A percentile compares a stretch with the other conserved stretches of the same genome.
phyloP scores from a whole-genome alignment of 192 early-diverging fungal genomes.

The Pilaira anomala region DNA sequence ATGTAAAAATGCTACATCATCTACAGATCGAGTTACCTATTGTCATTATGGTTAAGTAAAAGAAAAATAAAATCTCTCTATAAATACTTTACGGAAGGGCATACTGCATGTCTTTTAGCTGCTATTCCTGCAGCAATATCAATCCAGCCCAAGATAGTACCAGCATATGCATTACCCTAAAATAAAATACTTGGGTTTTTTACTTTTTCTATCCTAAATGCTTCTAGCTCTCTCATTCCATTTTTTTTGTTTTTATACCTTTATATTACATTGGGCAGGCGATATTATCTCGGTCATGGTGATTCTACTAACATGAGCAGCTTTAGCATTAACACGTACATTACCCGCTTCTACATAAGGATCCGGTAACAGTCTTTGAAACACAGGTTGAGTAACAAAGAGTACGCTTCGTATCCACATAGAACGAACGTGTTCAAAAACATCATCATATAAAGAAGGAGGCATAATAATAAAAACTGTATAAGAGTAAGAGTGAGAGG shows the following conservation, averaged over 20 bases:
- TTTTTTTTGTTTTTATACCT: conserved; percentile 22
- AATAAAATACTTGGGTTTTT: too few species aligned
- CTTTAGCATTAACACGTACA: conserved; percentile 20
- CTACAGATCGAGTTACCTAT: conserved; percentile 64
- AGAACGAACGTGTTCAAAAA: conserved; percentile 1
- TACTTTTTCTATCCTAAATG: neutral
- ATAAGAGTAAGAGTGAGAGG: neutral
- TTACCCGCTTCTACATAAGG: conserved; percentile 33
- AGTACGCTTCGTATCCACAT: conserved; percentile 22
- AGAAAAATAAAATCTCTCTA: neutral
- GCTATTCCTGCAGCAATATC: conserved; percentile 64
- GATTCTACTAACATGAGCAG: conserved; percentile 36
- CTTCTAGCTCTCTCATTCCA: too few species aligned
- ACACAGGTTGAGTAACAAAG: conserved; percentile 17
- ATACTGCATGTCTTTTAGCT: conserved; percentile 57
- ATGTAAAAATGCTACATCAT: conserved; percentile 65
- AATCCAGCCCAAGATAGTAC: conserved; percentile 61
- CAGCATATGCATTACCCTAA: conserved; percentile 36
- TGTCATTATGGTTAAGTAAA: neutral
- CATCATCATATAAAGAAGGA: neutral
- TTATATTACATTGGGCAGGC: conserved; percentile 48
- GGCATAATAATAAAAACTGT: neutral
- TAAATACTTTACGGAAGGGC: conserved; percentile 44
- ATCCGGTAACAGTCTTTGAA: conserved; percentile 27
- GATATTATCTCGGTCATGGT: conserved; percentile 57